phyloP scores from a whole-genome alignment of 345 rosid genomes.

The Gossypium anomalum region DNA sequence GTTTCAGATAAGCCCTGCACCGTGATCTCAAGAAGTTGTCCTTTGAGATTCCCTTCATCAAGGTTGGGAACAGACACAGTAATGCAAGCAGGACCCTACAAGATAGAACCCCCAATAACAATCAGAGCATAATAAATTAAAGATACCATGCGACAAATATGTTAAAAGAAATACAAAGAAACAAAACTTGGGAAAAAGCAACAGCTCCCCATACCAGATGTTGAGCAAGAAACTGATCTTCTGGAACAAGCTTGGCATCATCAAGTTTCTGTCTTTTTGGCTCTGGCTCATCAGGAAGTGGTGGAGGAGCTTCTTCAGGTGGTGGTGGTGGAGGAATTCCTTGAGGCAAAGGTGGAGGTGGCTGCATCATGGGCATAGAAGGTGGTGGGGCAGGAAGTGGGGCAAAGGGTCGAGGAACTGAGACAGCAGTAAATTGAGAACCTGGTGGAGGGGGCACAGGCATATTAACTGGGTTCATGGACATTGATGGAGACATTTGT shows the following conservation, averaged over 20 bases:
- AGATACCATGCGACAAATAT: neutral
- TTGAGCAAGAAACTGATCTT: conserved; percentile 74
- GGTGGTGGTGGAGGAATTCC: conserved; percentile 19
- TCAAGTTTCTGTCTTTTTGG: conserved; percentile 88
- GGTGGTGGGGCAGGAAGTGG: conserved; percentile 9
- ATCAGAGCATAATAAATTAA: neutral
- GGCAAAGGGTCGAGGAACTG: conserved; percentile 15
- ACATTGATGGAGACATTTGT: conserved; percentile 43
- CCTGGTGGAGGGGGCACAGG: conserved; percentile 79
- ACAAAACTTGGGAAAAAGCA: conserved; percentile 4
- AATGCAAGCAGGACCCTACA: conserved; percentile 30
- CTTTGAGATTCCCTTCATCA: conserved; percentile 75
- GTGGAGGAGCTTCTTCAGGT: conserved; percentile 48
- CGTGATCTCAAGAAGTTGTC: conserved; percentile 63
- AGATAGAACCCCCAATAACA: neutral
- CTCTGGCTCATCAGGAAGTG: conserved; percentile 95
- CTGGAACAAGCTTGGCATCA: conserved; percentile 69
- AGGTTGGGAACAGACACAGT: conserved; percentile 56
- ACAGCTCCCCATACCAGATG: conserved; percentile 43
- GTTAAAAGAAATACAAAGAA: neutral
- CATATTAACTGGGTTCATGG: conserved; percentile 34
- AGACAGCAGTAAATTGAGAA: conserved; percentile 47
- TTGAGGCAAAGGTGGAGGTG: conserved; percentile 17
- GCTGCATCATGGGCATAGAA: conserved; percentile 18
- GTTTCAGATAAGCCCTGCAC: conserved; percentile 73